These are phyloP conservation scores for Cylindrotheca fusiformis DNA, from an alignment of 108 stramenopile genomes.

Conservation along the genomic window DNA sequence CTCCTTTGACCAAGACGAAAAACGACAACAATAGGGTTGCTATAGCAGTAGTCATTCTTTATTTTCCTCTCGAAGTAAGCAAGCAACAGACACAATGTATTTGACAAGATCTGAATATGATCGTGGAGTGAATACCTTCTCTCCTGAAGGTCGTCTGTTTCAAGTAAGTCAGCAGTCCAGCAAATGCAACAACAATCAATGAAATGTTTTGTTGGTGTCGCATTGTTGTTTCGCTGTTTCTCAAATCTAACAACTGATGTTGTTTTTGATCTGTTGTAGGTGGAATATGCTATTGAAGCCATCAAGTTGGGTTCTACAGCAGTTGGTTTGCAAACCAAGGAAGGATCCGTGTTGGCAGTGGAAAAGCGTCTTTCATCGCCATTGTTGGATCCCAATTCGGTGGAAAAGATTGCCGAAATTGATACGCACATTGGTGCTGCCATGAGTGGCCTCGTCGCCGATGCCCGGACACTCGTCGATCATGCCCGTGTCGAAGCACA, in stretches of 20 bases:
- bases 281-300: conserved; percentile 99
- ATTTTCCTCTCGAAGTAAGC: not conserved
- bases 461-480: conserved; percentile 97
- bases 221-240: not conserved
- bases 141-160: conserved; percentile 98
- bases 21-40: conserved; percentile 1
- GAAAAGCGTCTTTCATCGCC: conserved; percentile 96
- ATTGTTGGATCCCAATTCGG: conserved; percentile 90
- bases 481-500: conserved; percentile 99
- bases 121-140: conserved; percentile 99
- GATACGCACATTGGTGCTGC: conserved; percentile 97
- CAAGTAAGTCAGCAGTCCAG: conserved; percentile 72
- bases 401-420: conserved; percentile 99
- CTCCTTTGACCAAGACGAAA: not conserved
- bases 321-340: conserved; percentile 93
- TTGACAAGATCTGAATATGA: conserved; percentile 97
- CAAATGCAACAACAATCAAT: too few species aligned
- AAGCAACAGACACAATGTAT: conserved; percentile 63
- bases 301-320: conserved; percentile 97
- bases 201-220: too few species aligned
- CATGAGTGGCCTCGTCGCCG: conserved; percentile 96
- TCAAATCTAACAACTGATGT: not conserved
- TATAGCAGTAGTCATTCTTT: not conserved
- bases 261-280: conserved; percentile 26
- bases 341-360: conserved; percentile 94